These are phyloP conservation scores for Moesziomyces globuligerus DNA, from an alignment of 1,284 basidiomycete species.

Conservation along the genomic window DNA sequence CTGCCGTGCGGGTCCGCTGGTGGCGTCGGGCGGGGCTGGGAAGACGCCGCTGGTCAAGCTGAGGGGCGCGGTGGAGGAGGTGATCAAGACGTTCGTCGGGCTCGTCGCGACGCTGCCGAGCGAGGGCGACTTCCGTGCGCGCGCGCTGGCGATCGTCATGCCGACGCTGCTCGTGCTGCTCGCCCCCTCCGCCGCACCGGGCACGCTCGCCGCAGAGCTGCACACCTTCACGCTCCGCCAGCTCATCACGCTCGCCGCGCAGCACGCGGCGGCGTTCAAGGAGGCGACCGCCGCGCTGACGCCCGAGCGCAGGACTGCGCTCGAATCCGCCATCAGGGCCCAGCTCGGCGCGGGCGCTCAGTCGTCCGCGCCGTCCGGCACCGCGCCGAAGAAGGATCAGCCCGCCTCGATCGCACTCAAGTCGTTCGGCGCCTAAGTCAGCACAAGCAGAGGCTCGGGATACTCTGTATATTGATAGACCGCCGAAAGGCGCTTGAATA, in stretches of 20 bases:
- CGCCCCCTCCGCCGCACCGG: constrained; percentile 66
- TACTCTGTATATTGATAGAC: too few relatives aligned
- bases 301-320: constrained; percentile 72
- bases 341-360: constrained; percentile 21
- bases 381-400: background rate
- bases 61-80: constrained; percentile 76
- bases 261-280: constrained; percentile 82
- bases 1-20: constrained; percentile 70
- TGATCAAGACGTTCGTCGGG: constrained; percentile 80
- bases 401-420: constrained; percentile 43
- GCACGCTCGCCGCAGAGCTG: constrained; percentile 70
- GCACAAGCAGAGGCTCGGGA: too few relatives aligned
- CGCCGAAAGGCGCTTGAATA: too few relatives aligned
- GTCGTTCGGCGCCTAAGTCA: constrained; percentile 41
- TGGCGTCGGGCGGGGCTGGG: constrained; percentile 5
- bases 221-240: constrained; percentile 78
- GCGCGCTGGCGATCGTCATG: constrained; percentile 79
- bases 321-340: constrained; percentile 78
- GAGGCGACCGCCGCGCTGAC: constrained; percentile 81
- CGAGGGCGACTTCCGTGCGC: constrained; percentile 67
- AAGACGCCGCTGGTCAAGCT: constrained; percentile 68
- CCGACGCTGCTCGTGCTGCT: constrained; percentile 82
- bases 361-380: background rate
- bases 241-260: constrained; percentile 79
- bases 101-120: constrained; percentile 67